Conservation (phyloP, 495 filamentous ascomycete genomes). For the Neurospora discreta region DNA sequence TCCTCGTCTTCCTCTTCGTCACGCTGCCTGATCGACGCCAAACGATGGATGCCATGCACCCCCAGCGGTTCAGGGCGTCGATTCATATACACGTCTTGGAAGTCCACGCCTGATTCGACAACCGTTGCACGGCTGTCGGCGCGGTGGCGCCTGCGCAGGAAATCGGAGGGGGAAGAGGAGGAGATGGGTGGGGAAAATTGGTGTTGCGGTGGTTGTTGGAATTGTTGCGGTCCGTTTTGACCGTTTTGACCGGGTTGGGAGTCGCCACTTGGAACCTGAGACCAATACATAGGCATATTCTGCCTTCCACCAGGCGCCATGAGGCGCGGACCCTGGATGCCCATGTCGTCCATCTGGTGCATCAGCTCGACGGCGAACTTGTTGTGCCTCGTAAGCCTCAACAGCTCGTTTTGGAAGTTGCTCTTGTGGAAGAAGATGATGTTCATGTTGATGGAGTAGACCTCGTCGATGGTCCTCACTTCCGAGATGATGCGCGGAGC, state of each 20-base stretch:
- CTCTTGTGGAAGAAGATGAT: constrained; percentile 98
- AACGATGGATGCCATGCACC: neutral
- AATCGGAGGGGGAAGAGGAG: neutral
- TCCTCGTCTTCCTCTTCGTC: constrained; percentile 8
- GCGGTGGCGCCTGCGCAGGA: neutral
- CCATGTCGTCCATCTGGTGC: constrained; percentile 69
- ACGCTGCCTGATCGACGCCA: constrained; percentile 16
- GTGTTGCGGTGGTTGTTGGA: neutral
- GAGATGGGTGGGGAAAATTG: neutral
- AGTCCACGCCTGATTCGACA: constrained; percentile 21
- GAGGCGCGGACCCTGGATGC: constrained; percentile 77
- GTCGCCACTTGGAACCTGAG: constrained; percentile 13
- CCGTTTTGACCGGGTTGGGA: too few relatives aligned
- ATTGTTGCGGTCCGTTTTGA: too few relatives aligned
- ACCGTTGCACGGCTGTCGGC: constrained; percentile 15
- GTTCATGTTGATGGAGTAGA: constrained; percentile 66
- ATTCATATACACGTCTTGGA: constrained; percentile 22
- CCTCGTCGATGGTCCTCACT: constrained; percentile 50
- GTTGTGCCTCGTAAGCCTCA: constrained; percentile 83
- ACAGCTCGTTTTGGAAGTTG: constrained; percentile 79
- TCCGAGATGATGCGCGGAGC: constrained; percentile 86
- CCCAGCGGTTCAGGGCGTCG: constrained; percentile 8
- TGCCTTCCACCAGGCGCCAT: constrained; percentile 53
- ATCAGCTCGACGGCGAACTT: constrained; percentile 93
- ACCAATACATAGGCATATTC: constrained; percentile 39